phyloP scores from a whole-genome alignment of 177 flowering plant genomes.

The Telopea speciosissima region DNA sequence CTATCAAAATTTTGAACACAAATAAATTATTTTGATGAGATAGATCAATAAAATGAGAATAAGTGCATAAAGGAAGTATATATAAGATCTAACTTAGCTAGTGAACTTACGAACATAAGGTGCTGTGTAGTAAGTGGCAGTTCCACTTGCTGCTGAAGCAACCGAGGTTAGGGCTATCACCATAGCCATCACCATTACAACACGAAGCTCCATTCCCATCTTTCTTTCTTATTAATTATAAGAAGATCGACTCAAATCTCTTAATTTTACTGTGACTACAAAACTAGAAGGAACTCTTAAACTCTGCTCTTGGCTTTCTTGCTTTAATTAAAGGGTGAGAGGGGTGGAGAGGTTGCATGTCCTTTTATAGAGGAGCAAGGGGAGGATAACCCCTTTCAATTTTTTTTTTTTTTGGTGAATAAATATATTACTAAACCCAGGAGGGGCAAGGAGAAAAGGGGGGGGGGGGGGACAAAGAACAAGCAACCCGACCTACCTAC shows the following conservation, averaged over 20 bases:
- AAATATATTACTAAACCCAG: too few species aligned
- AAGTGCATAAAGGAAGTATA: too few species aligned
- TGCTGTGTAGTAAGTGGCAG: neutral
- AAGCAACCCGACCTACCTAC: too few species aligned
- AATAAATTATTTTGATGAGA: neutral
- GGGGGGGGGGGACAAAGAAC: too few species aligned
- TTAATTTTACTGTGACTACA: neutral
- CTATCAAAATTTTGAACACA: neutral
- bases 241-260: too few species aligned
- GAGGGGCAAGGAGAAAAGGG: too few species aligned
- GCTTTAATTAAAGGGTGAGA: neutral
- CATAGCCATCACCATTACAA: neutral
- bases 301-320: too few species aligned
- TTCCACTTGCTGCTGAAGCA: neutral
- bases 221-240: too few species aligned
- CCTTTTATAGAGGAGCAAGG: neutral
- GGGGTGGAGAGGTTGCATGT: neutral
- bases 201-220: neutral
- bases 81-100: too few species aligned
- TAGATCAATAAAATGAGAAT: neutral
- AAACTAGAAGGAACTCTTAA: too few species aligned
- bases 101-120: constrained; percentile 3
- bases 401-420: too few species aligned
- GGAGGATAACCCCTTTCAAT: too few species aligned
- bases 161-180: neutral